phyloP scores from a whole-genome alignment of 2,329 filamentous ascomycete species.

The Aspergillus sojae region DNA sequence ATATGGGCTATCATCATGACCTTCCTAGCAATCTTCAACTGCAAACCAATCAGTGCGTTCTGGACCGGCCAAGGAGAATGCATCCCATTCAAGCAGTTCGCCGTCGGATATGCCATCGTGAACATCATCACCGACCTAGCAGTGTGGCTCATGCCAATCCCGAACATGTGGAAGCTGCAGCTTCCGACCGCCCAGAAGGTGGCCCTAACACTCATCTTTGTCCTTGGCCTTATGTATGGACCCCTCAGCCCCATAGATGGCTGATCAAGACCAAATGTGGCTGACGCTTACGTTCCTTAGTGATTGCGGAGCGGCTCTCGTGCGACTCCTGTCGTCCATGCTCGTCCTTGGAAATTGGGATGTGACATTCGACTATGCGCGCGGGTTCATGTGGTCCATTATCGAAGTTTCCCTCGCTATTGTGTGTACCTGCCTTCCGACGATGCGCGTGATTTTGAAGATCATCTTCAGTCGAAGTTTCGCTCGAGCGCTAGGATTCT shows the following conservation, averaged over 20 bases:
- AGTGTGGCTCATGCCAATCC: constrained; percentile 7
- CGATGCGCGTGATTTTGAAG: neutral
- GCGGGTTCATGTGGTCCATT: constrained; percentile 8
- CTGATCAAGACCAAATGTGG: neutral
- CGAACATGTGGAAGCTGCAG: constrained; percentile 7
- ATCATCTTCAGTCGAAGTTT: neutral
- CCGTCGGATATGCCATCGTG: constrained; percentile 2
- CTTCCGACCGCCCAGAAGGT: constrained; percentile 1
- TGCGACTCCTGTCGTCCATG: neutral
- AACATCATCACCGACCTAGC: neutral
- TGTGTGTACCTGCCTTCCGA: constrained; percentile 4
- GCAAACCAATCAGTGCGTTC: constrained; percentile 6
- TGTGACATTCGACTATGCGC: constrained; percentile 2
- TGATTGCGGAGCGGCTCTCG: neutral
- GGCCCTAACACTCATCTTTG: constrained; percentile 2
- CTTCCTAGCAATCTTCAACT: constrained; percentile 1
- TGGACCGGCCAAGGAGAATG: constrained; percentile 3
- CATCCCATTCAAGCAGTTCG: neutral
- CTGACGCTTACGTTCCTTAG: neutral
- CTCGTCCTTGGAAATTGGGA: neutral
- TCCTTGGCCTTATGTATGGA: neutral
- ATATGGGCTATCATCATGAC: neutral
- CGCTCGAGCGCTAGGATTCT: neutral
- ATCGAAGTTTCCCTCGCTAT: constrained; percentile 4
- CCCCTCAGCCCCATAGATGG: neutral